Percentiles rank a stretch among this genome's conserved stretches.
Conservation (phyloP, 768 basidiomycete species). For the Lyophyllum decastes region DNA sequence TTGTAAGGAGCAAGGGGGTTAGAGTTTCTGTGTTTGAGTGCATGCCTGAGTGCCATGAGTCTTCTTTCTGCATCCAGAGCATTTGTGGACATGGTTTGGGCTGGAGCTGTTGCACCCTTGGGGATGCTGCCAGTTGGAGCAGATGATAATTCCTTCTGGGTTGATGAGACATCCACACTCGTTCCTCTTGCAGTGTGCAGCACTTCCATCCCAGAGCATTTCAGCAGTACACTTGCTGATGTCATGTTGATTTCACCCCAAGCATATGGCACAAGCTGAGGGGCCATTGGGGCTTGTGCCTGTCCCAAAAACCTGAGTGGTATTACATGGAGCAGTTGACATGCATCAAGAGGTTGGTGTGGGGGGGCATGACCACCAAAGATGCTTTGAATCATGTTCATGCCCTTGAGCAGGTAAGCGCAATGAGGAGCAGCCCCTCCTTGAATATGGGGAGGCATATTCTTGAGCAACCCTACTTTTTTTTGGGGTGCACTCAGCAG, state of each 20-base stretch:
- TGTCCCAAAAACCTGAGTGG: background rate
- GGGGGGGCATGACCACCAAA: background rate
- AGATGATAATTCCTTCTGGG: background rate
- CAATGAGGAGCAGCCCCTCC: background rate
- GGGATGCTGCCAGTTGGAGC: background rate
- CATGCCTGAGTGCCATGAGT: conserved; percentile 42
- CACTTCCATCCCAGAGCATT: background rate
- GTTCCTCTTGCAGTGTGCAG: background rate
- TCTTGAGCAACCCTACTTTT: background rate
- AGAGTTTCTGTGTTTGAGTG: conserved; percentile 30
- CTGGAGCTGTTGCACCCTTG: background rate
- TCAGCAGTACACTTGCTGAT: background rate
- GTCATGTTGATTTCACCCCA: background rate
- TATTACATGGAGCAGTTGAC: background rate
- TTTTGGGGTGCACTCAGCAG: background rate
- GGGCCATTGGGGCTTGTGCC: background rate
- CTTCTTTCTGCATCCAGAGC: conserved; percentile 40
- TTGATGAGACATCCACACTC: background rate
- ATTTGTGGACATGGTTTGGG: conserved; percentile 28
- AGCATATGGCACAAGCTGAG: background rate
- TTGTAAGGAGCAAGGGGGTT: conserved; percentile 31
- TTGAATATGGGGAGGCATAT: background rate
- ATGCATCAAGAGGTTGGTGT: background rate
- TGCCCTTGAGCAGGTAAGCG: background rate
- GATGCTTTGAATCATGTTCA: background rate